Evolutionary conservation across 345 rosid genomes (phyloP), one percentile per base, ranked within the genome.

Genomic region (Pelargonium nanum): DNA sequence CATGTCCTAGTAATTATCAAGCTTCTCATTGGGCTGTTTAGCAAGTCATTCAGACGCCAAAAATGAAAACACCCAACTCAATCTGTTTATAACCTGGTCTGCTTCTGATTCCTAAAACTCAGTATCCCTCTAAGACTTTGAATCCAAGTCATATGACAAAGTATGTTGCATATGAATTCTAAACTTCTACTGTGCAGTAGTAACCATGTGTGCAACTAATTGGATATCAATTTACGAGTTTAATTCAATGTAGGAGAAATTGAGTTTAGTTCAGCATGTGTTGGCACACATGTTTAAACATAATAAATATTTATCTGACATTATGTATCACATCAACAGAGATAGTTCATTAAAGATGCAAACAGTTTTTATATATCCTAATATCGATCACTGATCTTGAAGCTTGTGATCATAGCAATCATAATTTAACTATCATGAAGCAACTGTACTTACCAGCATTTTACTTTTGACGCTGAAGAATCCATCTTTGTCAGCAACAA

Each of bases 401-500:
- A 51, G 1, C 54, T 51, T 51, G 54, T 51, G 2, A 51, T 5
- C 22, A 51, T 9, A 34, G 12, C 45, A n/a, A n/a, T n/a, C 13
- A 34, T 15, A 34, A 34, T 34, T 34, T 34, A 34, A 10, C 6
- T 10, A 9, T 34, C 45, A 34, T 5, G 13, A 13, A 22, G 19
- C 58, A 66, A 70, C 24, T 30, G 57, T 66, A 75, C 84, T 80
- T 66, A 89, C 96, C 96, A 80, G 79, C 95, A 89, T 89, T 80
- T 78, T 80, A 68, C 78, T 89, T 79, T 81, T 87, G 65, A 93
- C 91, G 32, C 88, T 79, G 83, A 93, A 87, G 82, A 87, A 93
- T 26, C 97, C 94, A 64, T 87, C 97, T 9, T 75, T 71, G 68
- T 85, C 91, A 77, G 99, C 91, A 45, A 87, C 83, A 28, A 81